Conservation (phyloP, 768 basidiomycete genomes). For the Boletus vinaceobasis region DNA sequence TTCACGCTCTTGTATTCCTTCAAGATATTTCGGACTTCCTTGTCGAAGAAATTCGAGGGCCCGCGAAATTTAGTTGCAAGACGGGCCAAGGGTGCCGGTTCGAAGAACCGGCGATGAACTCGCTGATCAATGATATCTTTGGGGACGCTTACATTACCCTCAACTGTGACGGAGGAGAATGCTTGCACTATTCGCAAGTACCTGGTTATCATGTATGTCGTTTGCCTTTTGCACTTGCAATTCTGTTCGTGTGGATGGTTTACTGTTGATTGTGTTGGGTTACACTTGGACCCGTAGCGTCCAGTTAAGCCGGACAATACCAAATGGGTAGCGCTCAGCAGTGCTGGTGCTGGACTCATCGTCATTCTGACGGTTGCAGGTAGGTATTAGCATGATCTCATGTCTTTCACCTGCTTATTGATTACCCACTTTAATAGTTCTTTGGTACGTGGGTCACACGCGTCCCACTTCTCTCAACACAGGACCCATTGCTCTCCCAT, state of each 20-base stretch:
- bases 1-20: background rate
- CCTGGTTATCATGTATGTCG: conserved; percentile 76
- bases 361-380: conserved; percentile 67
- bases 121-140: conserved; percentile 89
- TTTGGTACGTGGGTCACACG: conserved; percentile 90
- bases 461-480: conserved; percentile 40
- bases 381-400: conserved; percentile 25
- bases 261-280: background rate
- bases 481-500: conserved; percentile 82
- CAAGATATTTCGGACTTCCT: conserved; percentile 91
- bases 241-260: background rate
- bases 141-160: conserved; percentile 90
- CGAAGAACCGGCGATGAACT: conserved; percentile 96
- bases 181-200: conserved; percentile 88
- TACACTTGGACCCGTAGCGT: conserved; percentile 36
- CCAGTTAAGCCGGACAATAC: conserved; percentile 85
- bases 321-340: conserved; percentile 78
- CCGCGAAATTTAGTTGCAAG: conserved; percentile 80
- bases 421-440: conserved; percentile 39
- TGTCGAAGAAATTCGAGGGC: conserved; percentile 84
- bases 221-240: background rate
- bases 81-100: conserved; percentile 77
- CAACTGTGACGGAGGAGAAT: conserved; percentile 86
- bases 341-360: conserved; percentile 70
- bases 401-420: background rate